A percentile compares a stretch with the other conserved stretches of the same genome.
Evolutionary conservation across 2,329 filamentous ascomycete genomes (phyloP).

Genomic region (Xylariomycetidae sp.): DNA sequence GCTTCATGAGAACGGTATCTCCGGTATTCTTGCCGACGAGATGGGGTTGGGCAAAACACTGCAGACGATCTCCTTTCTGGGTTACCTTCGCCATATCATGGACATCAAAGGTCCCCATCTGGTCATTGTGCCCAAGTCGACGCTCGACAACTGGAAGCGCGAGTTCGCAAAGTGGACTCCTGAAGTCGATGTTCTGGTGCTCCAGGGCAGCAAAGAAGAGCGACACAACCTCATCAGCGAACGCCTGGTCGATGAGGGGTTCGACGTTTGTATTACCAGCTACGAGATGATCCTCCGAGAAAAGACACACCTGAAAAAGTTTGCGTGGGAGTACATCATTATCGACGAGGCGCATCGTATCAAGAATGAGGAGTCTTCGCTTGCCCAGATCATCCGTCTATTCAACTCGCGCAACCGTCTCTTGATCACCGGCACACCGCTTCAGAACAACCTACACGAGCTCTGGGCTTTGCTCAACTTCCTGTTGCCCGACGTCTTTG

Average conservation of each 20-base stretch:
- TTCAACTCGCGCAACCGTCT: conserved; percentile 95
- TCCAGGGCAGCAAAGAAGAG: conserved; percentile 94
- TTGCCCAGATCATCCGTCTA: conserved; percentile 91
- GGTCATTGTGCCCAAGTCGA: conserved; percentile 91
- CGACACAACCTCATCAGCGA: conserved; percentile 83
- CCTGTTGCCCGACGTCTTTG: conserved; percentile 94
- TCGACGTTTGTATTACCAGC: conserved; percentile 96
- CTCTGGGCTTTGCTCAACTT: conserved; percentile 98
- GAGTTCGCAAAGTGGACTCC: conserved; percentile 94
- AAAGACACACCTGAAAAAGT: conserved; percentile 91
- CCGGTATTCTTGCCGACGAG: conserved; percentile 93
- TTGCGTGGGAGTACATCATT: conserved; percentile 99
- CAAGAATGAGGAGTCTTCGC: conserved; percentile 97
- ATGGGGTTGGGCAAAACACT: conserved; percentile 98
- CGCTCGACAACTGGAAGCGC: conserved; percentile 95
- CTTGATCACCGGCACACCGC: conserved; percentile 90
- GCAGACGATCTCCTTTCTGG: conserved; percentile 94
- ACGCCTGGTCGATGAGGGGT: conserved; percentile 86
- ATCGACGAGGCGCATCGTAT: conserved; percentile 98
- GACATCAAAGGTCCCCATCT: conserved; percentile 88
- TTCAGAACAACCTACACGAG: conserved; percentile 97
- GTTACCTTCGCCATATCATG: conserved; percentile 86
- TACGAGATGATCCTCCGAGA: conserved; percentile 99
- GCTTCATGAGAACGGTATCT: conserved; percentile 97
- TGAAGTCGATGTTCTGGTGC: conserved; percentile 86